Conservation (phyloP, 2,329 filamentous ascomycete species). For the Macrophomina phaseolina region DNA sequence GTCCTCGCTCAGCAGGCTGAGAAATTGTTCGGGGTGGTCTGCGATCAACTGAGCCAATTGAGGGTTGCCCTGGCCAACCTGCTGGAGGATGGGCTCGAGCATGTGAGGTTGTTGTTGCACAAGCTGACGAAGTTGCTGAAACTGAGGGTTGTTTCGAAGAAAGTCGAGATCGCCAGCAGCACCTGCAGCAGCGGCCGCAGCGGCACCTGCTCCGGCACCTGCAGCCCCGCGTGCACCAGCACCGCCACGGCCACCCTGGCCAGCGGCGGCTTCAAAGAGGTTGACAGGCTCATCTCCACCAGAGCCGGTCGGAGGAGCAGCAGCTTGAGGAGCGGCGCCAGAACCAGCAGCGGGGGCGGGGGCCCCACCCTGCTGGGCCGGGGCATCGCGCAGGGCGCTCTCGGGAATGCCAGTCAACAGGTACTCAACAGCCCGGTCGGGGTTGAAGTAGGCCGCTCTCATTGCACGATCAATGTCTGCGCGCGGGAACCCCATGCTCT, state of each 20-base stretch:
- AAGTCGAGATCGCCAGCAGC: slow-evolving; percentile 84
- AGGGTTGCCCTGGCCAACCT: slow-evolving; percentile 93
- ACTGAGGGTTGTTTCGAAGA: slow-evolving; percentile 92
- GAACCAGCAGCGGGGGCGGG: slow-evolving; percentile 47
- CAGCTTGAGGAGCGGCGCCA: slow-evolving; percentile 49
- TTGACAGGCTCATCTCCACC: slow-evolving; percentile 73
- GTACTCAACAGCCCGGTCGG: slow-evolving; percentile 96
- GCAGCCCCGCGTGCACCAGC: slow-evolving; percentile 55
- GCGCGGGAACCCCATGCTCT: slow-evolving; percentile 93
- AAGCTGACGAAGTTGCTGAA: slow-evolving; percentile 95
- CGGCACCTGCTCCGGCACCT: slow-evolving; percentile 53
- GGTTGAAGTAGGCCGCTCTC: slow-evolving; percentile 96
- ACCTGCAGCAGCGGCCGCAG: slow-evolving; percentile 55
- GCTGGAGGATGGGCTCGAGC: slow-evolving; percentile 97
- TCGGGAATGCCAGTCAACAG: slow-evolving; percentile 92
- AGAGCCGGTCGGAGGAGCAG: slow-evolving; percentile 29
- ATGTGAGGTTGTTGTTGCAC: slow-evolving; percentile 98
- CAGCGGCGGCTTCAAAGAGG: slow-evolving; percentile 88
- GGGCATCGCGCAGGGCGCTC: slow-evolving; percentile 65
- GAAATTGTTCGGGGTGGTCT: slow-evolving; percentile 89
- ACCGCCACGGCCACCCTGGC: slow-evolving; percentile 56
- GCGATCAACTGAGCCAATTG: slow-evolving; percentile 92
- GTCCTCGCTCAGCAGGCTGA: slow-evolving; percentile 87
- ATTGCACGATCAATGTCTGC: slow-evolving; percentile 90
- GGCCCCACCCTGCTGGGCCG: slow-evolving; percentile 40